Evolutionary conservation across 768 basidiomycete species (phyloP), one percentile per base, ranked within the genome.

Genomic region (Lyophyllum decastes): DNA sequence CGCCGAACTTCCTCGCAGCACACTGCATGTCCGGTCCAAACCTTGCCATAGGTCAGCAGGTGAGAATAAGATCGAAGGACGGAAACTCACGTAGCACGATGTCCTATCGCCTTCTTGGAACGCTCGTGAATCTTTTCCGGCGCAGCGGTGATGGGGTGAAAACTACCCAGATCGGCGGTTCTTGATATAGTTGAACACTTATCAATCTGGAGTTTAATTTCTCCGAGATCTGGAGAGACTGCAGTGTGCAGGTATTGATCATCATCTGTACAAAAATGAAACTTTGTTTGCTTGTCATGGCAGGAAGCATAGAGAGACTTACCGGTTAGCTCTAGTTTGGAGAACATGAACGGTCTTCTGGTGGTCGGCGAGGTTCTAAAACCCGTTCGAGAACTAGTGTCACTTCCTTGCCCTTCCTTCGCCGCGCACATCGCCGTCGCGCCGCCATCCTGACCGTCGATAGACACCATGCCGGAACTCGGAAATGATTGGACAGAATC

Each of bases 291-390:
- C 4, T 10, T 16, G 14, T 38, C 3, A 8, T 7, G 35, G 14
- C 35, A 7, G 3, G 14, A 8, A 16, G 35, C 35, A 11, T 11
- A 12, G 10, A 21, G 40, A n/a, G 16, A 17, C 35, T 12, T 24
- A 58, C 67, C 67, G 1, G 67, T 68, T 21, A 68, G 64, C n/a
- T 58, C 59, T 16, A 63, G 35, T 2, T 61, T 33, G 8, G 67
- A 63, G 26, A 68, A 68, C 26, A 62, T 52, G 22, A 66, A 64
- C 3, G 50, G 52, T 44, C 58, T 34, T 34, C 49, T 26, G 8
- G 59, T 63, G 6, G 62, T 61, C 4, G 25, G 12, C 11, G 60
- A 58, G 35, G 51, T 51, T 34, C 21, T 47, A 24, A 52, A 48
- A 4, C 54, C 44, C 12, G 38, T 24, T 33, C 1, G 34, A 0